Evolutionary conservation across 2,329 filamentous ascomycete species (phyloP).

Genomic region (Pyrenochaeta sp.): DNA sequence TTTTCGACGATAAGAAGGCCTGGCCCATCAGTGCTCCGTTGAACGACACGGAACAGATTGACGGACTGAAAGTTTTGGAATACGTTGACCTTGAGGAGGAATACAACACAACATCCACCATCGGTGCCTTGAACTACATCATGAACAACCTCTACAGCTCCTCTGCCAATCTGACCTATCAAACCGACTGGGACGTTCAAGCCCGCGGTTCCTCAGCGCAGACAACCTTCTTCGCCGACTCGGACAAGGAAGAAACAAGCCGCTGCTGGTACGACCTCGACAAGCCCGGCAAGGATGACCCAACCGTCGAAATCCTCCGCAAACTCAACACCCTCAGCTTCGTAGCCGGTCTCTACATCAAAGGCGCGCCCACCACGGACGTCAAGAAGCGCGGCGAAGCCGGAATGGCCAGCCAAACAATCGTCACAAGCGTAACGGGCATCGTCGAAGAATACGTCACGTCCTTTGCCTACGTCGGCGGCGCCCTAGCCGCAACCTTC

Average conservation of each 20-base stretch:
- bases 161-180: conserved; percentile 20
- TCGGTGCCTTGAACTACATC: conserved; percentile 28
- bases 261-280: conserved; percentile 28
- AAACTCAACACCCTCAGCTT: conserved; percentile 32
- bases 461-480: conserved; percentile 34
- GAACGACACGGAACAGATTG: conserved; percentile 16
- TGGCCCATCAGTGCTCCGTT: conserved; percentile 14
- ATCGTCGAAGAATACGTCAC: conserved; percentile 39
- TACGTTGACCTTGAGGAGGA: conserved; percentile 22
- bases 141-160: conserved; percentile 30
- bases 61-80: conserved; percentile 17
- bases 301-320: conserved; percentile 27
- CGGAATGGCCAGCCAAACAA: conserved; percentile 15
- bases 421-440: conserved; percentile 20
- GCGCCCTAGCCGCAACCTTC: conserved; percentile 38
- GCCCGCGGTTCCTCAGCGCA: conserved; percentile 23
- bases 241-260: conserved; percentile 8
- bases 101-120: conserved; percentile 17
- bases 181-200: conserved; percentile 22
- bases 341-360: conserved; percentile 23
- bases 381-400: conserved; percentile 2
- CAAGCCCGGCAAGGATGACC: conserved; percentile 23
- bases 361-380: conserved; percentile 14
- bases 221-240: conserved; percentile 25
- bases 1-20: conserved; percentile 18